Evolutionary conservation across 371 early-diverging fungal genomes (phyloP), one percentile per base, ranked within the genome.

Genomic region (Mucor piriformis): DNA sequence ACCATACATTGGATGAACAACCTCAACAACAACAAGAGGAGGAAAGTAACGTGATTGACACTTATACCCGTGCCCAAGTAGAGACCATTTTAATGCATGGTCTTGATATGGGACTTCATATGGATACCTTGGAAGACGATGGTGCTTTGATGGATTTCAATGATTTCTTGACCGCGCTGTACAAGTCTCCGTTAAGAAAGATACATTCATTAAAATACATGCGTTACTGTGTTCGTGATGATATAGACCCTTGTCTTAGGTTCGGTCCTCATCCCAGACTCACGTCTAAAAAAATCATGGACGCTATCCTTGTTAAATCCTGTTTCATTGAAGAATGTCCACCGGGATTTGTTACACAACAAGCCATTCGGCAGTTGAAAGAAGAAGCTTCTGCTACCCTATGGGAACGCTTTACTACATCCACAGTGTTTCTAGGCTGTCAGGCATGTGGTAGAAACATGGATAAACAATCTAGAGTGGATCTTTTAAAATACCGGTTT

Each of bases 221-320:
- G 76, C 86, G 87, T 58, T 86, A 83, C 34, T 80, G 77, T 23
- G 61, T 91, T 4, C 78, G 78, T 38, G 92, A 91, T 48, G 94
- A 93, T 58, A 79, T 93, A 13, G 82, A 82, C 51, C 91, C 94
- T 6, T 93, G 94, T 65, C 76, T 96, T 49, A 84, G 92, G n/a
- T 94, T 96, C 67, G 95, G 95, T n/a, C 86, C 90, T 23, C 88
- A 80, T 40, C 92, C 96, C 13, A 85, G 90, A 21, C 79, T 92
- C 6, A 82, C 92, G 12, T 81, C 88, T 20, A 81, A 84, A 49
- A 90, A 88, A 64, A 81, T 96, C 15, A 74, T 92, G 12, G 95
- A 95, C 40, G 90, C 95, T 16, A 92, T 96, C 48, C 63, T 86
- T 16, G 79, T 86, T 50, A 93, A 93, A 63, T 88, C 88, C 6